phyloP scores from a whole-genome alignment of 192 early-diverging fungal genomes.

The Phycomyces blakesleeanus region DNA sequence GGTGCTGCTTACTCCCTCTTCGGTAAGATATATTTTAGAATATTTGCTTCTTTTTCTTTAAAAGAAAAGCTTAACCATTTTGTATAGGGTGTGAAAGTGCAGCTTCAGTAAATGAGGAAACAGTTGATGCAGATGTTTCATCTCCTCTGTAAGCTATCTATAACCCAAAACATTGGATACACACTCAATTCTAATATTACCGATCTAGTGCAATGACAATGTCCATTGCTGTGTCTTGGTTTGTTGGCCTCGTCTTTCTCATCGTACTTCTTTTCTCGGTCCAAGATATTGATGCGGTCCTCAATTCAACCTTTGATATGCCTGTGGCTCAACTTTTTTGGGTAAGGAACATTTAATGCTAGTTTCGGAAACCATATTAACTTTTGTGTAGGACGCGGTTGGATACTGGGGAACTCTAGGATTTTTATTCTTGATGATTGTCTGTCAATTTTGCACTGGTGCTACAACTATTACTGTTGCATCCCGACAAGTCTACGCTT shows the following conservation, averaged over 20 bases:
- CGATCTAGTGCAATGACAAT: constrained; percentile 22
- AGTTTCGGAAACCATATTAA: neutral
- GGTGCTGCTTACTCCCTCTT: constrained; percentile 31
- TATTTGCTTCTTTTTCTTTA: no score
- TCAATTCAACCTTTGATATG: constrained; percentile 13
- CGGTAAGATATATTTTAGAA: constrained; percentile 10
- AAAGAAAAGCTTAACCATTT: neutral
- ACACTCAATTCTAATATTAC: neutral
- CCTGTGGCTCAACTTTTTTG: constrained; percentile 33
- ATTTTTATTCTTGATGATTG: constrained; percentile 41
- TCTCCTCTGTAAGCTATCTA: constrained; percentile 23
- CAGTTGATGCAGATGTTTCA: constrained; percentile 27
- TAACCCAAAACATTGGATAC: neutral
- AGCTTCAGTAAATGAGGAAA: constrained; percentile 34
- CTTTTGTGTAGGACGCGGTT: constrained; percentile 38
- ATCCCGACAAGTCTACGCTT: constrained; percentile 47
- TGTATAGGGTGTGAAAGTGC: constrained; percentile 31
- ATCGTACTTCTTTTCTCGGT: constrained; percentile 26
- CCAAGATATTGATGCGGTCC: constrained; percentile 24
- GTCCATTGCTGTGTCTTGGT: constrained; percentile 29
- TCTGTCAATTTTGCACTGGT: constrained; percentile 45
- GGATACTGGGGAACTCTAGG: constrained; percentile 35
- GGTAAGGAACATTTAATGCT: constrained; percentile 14
- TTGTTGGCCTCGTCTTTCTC: constrained; percentile 22
- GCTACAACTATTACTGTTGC: constrained; percentile 39